Conservation (phyloP, 1,139 yeast genomes). For the Tardiomyces depauwii region DNA sequence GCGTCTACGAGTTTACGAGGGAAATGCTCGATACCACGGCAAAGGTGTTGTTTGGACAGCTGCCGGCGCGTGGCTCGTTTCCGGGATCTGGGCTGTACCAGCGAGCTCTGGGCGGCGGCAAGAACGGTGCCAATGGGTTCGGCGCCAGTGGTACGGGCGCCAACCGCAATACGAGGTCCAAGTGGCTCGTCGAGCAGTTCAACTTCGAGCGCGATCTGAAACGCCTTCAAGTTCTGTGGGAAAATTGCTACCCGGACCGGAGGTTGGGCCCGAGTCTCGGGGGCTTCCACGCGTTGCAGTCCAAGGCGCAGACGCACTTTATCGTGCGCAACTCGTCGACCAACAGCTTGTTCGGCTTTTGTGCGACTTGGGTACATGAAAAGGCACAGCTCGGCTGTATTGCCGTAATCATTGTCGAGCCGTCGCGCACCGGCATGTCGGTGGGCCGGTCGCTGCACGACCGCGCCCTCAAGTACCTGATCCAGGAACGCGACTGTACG, state of each 20-base stretch:
- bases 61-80: constrained; percentile 42
- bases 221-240: constrained; percentile 35
- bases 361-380: constrained; percentile 44
- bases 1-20: constrained; percentile 51
- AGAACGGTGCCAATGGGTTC: not conserved
- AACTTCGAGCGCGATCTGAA: constrained; percentile 41
- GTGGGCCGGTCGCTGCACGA: constrained; percentile 49
- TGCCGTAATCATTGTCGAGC: constrained; percentile 42
- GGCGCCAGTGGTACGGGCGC: not conserved
- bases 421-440: constrained; percentile 44
- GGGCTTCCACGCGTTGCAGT: constrained; percentile 13
- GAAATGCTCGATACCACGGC: constrained; percentile 41
- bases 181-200: constrained; percentile 57
- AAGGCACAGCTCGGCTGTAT: constrained; percentile 34
- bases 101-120: constrained; percentile 3
- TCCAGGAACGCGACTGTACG: constrained; percentile 35
- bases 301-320: constrained; percentile 31
- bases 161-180: constrained; percentile 12
- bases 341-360: constrained; percentile 45
- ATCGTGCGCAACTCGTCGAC: constrained; percentile 51
- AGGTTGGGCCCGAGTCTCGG: constrained; percentile 17
- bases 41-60: constrained; percentile 44
- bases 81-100: constrained; percentile 36
- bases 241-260: constrained; percentile 21
- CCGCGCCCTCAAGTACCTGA: constrained; percentile 42